Base-by-base conservation (phyloP, 768 basidiomycete genomes). In the Glaciozyma martinii region DNA sequence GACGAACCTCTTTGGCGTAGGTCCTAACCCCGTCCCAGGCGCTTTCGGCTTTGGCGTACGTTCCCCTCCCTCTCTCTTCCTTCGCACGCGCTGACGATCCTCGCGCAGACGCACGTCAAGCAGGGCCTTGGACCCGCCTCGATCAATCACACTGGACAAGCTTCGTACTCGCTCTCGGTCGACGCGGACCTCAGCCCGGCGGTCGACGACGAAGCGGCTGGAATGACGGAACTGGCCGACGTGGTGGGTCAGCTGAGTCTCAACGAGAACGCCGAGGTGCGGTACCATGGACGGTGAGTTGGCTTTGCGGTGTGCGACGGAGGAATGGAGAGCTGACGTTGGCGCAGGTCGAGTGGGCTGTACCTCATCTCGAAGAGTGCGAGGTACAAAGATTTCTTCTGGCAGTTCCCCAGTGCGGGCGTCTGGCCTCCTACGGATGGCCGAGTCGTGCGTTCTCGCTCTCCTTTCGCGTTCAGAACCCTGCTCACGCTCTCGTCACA, bases 231-330 rank as follows among this genome's bases (percentile, higher is more conserved):
- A 60, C 74, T 86, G 5, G 80, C 82, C 40, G 84, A 85, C 63
- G 89, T 88, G 33, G 82, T 91, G 7, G 90, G 90, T 3, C 89
- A 92, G 76, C 79, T 93, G 64, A 88, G 87, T 67, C 72, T 93
- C 71, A 90, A 93, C 72, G 90, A 93, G 78, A 87, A 91, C 60
- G 82, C 84, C 62, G 85, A 92, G 74, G 84, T 93, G 18, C 79
- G 90, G 44, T 92, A 86, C 75, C 90, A 93, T 72, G 89, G 90
- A 13, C 60, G 72, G 70, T 71, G 42, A 54, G 10, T 40, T n/a
- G 3, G 23, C 37, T 27, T 25, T 5, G 3, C n/a, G 50, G 29
- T 10, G 23, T 4, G 9, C 5, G 16, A 5, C 2, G 21, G 50
- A 25, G 25, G 29, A 25, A 5, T 6, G 49, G 27, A 16, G 50